These are phyloP conservation scores for Ophiostoma perfectum DNA, from an alignment of 2,329 filamentous ascomycete genomes.

Conservation along the genomic window DNA sequence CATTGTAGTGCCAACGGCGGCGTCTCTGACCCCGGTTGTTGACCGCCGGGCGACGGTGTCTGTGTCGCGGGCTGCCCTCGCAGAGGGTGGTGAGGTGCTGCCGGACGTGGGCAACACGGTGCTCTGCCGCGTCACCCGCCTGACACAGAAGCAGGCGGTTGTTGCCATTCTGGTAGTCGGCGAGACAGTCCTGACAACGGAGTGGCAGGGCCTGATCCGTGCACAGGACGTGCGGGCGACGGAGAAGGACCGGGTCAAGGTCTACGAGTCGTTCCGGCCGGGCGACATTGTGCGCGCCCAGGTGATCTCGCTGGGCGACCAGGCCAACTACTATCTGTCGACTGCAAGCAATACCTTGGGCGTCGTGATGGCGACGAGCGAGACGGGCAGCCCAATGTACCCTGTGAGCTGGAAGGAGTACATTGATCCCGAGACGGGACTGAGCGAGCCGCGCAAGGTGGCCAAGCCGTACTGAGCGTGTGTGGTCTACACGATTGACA, in stretches of 20 bases:
- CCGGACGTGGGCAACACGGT: conserved; percentile 77
- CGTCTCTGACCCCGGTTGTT: conserved; percentile 36
- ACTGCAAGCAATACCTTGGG: conserved; percentile 88
- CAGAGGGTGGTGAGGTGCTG: conserved; percentile 54
- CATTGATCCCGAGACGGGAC: conserved; percentile 71
- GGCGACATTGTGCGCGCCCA: conserved; percentile 85
- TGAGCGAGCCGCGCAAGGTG: conserved; percentile 78
- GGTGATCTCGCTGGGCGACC: conserved; percentile 88
- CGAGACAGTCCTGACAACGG: conserved; percentile 64
- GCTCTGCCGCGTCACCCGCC: conserved; percentile 77
- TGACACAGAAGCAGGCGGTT: conserved; percentile 77
- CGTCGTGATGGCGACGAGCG: conserved; percentile 87
- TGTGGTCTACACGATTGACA: background rate
- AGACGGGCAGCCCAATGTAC: conserved; percentile 83
- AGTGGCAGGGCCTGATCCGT: conserved; percentile 80
- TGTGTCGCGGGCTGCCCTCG: conserved; percentile 42
- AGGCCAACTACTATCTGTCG: conserved; percentile 90
- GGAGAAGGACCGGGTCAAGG: conserved; percentile 90
- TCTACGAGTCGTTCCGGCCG: conserved; percentile 85
- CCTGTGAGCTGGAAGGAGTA: conserved; percentile 96
- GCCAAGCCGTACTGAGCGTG: conserved; percentile 74
- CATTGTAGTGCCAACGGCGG: conserved; percentile 41
- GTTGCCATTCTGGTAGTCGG: conserved; percentile 82
- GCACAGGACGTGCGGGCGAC: conserved; percentile 90
- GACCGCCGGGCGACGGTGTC: conserved; percentile 50